A percentile compares a stretch with the other conserved stretches of the same genome.
Conservation (phyloP, 2,329 filamentous ascomycete species). For the Pseudocercospora macadamiae region DNA sequence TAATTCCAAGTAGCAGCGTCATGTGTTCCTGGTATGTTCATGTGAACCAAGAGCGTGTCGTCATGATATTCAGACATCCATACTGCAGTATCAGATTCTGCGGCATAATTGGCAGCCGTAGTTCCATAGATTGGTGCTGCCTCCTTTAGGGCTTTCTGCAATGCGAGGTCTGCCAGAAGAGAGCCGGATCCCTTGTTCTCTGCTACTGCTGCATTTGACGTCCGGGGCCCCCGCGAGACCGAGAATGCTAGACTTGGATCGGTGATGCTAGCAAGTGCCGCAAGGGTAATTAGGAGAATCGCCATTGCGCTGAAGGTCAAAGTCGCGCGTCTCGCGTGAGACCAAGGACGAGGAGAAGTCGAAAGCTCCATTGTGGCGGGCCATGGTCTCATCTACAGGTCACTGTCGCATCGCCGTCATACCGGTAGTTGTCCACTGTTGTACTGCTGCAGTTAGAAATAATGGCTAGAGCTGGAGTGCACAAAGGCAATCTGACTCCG, state of each 20-base stretch:
- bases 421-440: background rate
- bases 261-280: conserved; percentile 15
- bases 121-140: conserved; percentile 49
- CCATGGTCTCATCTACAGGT: background rate
- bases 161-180: conserved; percentile 40
- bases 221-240: background rate
- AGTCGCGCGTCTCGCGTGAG: conserved; percentile 12
- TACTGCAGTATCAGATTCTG: conserved; percentile 33
- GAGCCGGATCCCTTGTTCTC: background rate
- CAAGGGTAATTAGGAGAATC: conserved; percentile 20
- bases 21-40: conserved; percentile 57
- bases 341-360: background rate
- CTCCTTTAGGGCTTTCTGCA: conserved; percentile 48
- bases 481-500: too few species aligned
- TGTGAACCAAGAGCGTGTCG: conserved; percentile 46
- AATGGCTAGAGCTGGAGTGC: too few species aligned
- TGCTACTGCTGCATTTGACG: background rate
- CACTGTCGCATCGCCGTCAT: background rate
- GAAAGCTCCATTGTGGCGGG: conserved; percentile 8
- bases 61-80: conserved; percentile 55
- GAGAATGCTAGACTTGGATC: conserved; percentile 14
- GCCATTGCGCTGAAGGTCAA: conserved; percentile 17
- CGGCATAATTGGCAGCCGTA: conserved; percentile 18
- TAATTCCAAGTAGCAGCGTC: conserved; percentile 59
- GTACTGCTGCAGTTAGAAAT: background rate